Evolutionary conservation across 352 stramenopile species (phyloP).

Genomic region (Aphanomyces stellatus): DNA sequence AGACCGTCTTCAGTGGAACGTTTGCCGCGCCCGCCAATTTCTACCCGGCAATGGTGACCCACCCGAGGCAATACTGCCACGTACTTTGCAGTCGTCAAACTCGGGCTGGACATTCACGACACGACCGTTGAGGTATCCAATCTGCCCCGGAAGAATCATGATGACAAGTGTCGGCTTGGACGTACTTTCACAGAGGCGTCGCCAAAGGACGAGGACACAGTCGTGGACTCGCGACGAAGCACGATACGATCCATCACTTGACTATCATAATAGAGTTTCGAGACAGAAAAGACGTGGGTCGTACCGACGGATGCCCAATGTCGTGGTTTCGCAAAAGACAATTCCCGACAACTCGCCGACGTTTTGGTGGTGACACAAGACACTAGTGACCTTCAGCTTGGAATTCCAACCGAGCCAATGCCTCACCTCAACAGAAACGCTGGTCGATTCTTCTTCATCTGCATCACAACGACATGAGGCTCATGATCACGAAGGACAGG

Average conservation of each 20-base stretch:
- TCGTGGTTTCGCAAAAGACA: constrained; percentile 82
- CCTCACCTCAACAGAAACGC: constrained; percentile 59
- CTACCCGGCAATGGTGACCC: neutral
- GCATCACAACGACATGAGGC: neutral
- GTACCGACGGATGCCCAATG: constrained; percentile 80
- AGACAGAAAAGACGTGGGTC: constrained; percentile 8
- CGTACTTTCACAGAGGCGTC: constrained; percentile 47
- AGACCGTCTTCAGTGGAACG: constrained; percentile 7
- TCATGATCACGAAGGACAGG: neutral
- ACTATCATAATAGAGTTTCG: too few relatives aligned
- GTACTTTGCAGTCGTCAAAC: constrained; percentile 75
- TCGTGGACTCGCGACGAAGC: constrained; percentile 44
- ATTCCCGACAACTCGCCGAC: constrained; percentile 43
- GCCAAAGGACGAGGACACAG: constrained; percentile 34
- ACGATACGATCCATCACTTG: constrained; percentile 47
- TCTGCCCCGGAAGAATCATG: neutral
- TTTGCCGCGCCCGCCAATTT: neutral
- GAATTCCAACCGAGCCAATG: neutral
- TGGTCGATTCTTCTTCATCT: constrained; percentile 88
- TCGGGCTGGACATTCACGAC: constrained; percentile 71
- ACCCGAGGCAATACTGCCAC: neutral
- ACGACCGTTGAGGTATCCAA: constrained; percentile 35
- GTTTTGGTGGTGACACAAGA: constrained; percentile 58
- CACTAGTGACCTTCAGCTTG: constrained; percentile 25
- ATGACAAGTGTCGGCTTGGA: neutral